Percentiles rank a stretch among this genome's conserved stretches.
Evolutionary conservation across 345 rosid species (phyloP).

Genomic region (Fremontodendron californicum): DNA sequence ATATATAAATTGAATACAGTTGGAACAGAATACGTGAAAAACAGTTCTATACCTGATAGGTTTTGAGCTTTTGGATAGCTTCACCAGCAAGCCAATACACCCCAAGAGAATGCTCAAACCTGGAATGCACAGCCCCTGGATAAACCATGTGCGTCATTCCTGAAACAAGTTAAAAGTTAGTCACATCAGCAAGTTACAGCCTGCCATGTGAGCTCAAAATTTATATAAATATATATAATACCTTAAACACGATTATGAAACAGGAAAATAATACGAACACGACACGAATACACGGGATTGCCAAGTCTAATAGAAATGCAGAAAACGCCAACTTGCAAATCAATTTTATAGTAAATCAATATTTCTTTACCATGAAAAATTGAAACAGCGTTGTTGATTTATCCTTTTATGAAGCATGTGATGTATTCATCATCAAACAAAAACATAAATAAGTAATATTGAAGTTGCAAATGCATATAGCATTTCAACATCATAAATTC

Average conservation of each 20-base stretch:
- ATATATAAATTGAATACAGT: neutral
- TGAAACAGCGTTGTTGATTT: neutral
- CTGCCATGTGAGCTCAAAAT: neutral
- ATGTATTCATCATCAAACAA: neutral
- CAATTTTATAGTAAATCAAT: neutral
- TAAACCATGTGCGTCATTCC: slow-evolving; percentile 74
- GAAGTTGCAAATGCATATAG: neutral
- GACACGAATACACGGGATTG: too few relatives aligned
- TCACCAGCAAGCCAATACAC: slow-evolving; percentile 85
- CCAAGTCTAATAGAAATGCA: too few relatives aligned
- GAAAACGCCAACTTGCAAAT: neutral
- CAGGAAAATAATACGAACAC: too few relatives aligned
- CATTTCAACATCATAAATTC: neutral
- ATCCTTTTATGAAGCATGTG: neutral
- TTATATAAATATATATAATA: too few relatives aligned
- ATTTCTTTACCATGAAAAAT: neutral
- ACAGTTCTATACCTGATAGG: slow-evolving; percentile 46
- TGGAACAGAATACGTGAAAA: slow-evolving; percentile 10
- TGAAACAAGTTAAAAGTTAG: slow-evolving; percentile 25
- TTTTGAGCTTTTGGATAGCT: slow-evolving; percentile 58
- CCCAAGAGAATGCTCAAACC: slow-evolving; percentile 93
- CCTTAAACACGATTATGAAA: too few relatives aligned
- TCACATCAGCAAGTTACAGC: neutral
- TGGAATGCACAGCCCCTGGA: slow-evolving; percentile 90
- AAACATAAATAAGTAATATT: neutral